Evolutionary conservation across 306 rosid genomes (phyloP), one percentile per base, ranked within the genome.

Genomic region (Pyrus communis): DNA sequence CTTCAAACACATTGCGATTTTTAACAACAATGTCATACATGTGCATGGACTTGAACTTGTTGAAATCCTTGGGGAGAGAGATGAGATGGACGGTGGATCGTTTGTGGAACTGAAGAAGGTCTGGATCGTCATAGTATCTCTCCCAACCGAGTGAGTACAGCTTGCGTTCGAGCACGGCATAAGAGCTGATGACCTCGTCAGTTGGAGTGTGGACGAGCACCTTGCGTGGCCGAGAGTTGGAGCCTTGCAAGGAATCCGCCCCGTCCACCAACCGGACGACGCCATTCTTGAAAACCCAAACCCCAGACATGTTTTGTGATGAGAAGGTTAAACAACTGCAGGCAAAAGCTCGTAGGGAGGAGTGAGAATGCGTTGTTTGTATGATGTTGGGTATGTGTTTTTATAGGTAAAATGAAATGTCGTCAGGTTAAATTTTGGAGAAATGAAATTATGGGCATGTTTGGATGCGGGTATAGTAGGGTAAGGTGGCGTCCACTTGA

Each of bases 1-100:
- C 98, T 85, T 96, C 87, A 30, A 96, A 96, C 70, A 75, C 30
- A 85, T 88, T 84, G 31, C 87, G 92, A 80, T 96, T 96, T 80
- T 96, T 96, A 59, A 96, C 98, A 28, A 96, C 99, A 58, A 96
- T 89, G 79, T 96, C 99, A 42, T 78, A 96, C 99, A 96, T 96
- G 83, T 93, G 98, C 91, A 93, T 87, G 88, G 96, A 82, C 86
- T 85, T 96, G 86, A 96, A 86, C 80, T 57, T 87, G 85, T 35
- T 77, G 84, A 96, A 96, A 49, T 96, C 99, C 58, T 74, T 80
- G 0, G 98, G 99, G 17, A 96, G 96, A 11, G 99, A 92, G 80
- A 96, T 92, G 42, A 96, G 93, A 74, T 92, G 91, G 11, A 89
- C 88, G 8, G 99, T 92, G 55, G 90, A 87, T 42, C 88, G 81